Evolutionary conservation across 768 basidiomycete species (phyloP).

Genomic region (Dioszegia hungarica): DNA sequence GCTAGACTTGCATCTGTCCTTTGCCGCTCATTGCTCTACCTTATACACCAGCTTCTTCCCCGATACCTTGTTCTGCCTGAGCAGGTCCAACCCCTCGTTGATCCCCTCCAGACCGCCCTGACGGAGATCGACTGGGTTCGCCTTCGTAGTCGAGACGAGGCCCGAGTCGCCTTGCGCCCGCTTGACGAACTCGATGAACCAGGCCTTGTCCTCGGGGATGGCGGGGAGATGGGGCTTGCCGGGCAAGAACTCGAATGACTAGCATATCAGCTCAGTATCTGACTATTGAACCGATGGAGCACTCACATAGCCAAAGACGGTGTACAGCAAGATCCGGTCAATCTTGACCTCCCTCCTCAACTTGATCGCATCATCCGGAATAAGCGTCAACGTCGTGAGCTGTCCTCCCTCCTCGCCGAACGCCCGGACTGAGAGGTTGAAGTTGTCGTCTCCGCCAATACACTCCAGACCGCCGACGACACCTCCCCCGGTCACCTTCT

Average conservation of each 20-base stretch:
- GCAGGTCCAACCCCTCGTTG: slow-evolving; percentile 18
- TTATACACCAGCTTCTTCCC: slow-evolving; percentile 35
- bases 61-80: slow-evolving; percentile 28
- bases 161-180: slow-evolving; percentile 7
- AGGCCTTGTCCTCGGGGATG: slow-evolving; percentile 20
- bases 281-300: neutral
- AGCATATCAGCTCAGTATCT: neutral
- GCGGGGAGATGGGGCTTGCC: slow-evolving; percentile 16
- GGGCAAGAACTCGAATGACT: slow-evolving; percentile 36
- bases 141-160: slow-evolving; percentile 28
- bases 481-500: slow-evolving; percentile 26
- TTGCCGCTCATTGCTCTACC: no score
- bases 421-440: slow-evolving; percentile 18
- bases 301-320: slow-evolving; percentile 27
- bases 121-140: slow-evolving; percentile 36
- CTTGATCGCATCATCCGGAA: slow-evolving; percentile 16
- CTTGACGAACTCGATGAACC: slow-evolving; percentile 13
- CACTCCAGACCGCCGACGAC: slow-evolving; percentile 29
- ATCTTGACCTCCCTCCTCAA: slow-evolving; percentile 20
- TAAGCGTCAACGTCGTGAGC: slow-evolving; percentile 19
- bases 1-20: neutral
- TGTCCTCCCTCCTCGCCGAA: slow-evolving; percentile 23
- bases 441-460: slow-evolving; percentile 24
- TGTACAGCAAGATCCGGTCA: slow-evolving; percentile 30
- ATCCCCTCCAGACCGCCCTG: slow-evolving; percentile 42